Conservation (phyloP, 257 asterid species). For the Solanum sitiens region DNA sequence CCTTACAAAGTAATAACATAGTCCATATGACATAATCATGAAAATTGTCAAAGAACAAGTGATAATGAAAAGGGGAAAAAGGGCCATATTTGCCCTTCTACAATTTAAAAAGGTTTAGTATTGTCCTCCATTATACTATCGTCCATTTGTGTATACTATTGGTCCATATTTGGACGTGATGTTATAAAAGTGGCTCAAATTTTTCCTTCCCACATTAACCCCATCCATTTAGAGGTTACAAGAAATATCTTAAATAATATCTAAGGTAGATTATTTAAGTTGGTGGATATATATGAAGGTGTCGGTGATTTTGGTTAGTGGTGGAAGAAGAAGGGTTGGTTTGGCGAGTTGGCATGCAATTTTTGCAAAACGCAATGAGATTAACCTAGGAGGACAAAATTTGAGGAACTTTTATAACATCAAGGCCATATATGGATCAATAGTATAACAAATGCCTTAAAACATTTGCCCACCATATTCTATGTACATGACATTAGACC, state of each 20-base stretch:
- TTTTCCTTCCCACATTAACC: not conserved
- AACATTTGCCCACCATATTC: not conserved
- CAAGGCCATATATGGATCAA: not conserved
- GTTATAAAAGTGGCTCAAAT: not conserved
- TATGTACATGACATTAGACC: not conserved
- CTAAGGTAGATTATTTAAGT: not conserved
- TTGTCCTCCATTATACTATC: not conserved
- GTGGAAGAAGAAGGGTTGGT: not conserved
- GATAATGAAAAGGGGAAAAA: not conserved
- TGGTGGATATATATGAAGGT: not conserved
- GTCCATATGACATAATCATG: not conserved
- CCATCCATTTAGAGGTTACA: not conserved
- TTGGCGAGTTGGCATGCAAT: not conserved
- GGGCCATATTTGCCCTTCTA: not conserved
- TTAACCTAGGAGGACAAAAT: not conserved
- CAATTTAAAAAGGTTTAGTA: not conserved
- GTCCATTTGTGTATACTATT: not conserved
- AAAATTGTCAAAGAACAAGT: not conserved
- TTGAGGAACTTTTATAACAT: not conserved
- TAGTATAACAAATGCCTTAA: not conserved
- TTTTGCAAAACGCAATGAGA: not conserved
- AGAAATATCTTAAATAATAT: not conserved
- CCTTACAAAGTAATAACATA: not conserved
- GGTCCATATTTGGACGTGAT: not conserved
- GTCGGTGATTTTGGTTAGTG: not conserved